These are phyloP conservation scores for Moelleriella libera DNA, from an alignment of 2,329 filamentous ascomycete species.

Conservation along the genomic window DNA sequence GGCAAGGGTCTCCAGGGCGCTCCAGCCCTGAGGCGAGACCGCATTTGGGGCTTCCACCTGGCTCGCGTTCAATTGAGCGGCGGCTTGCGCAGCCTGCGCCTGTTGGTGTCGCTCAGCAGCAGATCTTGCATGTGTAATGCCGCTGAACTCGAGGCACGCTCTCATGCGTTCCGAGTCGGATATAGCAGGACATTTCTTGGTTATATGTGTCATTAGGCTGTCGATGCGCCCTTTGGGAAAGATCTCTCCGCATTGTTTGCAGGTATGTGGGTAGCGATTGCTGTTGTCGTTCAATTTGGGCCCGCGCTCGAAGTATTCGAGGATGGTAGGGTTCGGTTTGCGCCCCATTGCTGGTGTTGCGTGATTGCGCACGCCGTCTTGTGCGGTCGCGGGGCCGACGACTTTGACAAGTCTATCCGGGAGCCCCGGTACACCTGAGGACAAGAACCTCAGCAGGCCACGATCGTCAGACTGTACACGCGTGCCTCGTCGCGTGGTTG, in stretches of 20 bases:
- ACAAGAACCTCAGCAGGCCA: not conserved
- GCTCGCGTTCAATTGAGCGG: conserved; percentile 11
- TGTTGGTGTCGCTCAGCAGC: conserved; percentile 15
- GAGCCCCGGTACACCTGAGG: not conserved
- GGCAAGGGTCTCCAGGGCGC: conserved; percentile 71
- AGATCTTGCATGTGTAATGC: conserved; percentile 40
- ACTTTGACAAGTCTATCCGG: too few relatives aligned
- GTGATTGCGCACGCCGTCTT: conserved; percentile 8
- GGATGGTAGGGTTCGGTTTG: conserved; percentile 70
- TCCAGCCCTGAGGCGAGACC: conserved; percentile 48
- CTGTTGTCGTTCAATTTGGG: conserved; percentile 77
- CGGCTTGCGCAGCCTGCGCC: conserved; percentile 3
- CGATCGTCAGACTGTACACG: not conserved
- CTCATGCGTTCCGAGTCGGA: conserved; percentile 61
- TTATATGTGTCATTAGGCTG: conserved; percentile 64
- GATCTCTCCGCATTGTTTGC: conserved; percentile 75
- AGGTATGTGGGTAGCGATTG: conserved; percentile 85
- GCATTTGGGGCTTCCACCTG: conserved; percentile 10
- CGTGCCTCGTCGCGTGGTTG: conserved; percentile 3
- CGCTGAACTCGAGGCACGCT: conserved; percentile 58
- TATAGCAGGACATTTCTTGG: conserved; percentile 75
- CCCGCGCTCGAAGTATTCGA: conserved; percentile 79
- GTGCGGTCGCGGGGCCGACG: conserved; percentile 11
- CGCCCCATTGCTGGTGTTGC: conserved; percentile 50
- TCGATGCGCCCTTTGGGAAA: conserved; percentile 86